These are phyloP conservation scores for Aspergillus sp. DNA, from an alignment of 2,329 filamentous ascomycete species.

Conservation along the genomic window DNA sequence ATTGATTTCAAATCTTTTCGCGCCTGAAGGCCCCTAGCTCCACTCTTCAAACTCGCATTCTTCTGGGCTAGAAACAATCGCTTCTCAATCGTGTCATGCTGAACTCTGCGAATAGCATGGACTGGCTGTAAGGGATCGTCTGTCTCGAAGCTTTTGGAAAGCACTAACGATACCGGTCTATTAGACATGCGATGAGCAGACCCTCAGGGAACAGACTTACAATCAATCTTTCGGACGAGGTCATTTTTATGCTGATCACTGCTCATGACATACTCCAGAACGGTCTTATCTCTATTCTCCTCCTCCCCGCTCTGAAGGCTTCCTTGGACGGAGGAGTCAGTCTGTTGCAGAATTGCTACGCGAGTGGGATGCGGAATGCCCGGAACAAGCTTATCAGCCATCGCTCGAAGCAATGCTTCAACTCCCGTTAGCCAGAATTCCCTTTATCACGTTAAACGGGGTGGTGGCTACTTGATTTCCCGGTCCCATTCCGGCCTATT, in stretches of 20 bases:
- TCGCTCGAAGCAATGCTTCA: conserved; percentile 67
- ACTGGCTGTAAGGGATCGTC: conserved; percentile 59
- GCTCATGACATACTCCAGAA: conserved; percentile 66
- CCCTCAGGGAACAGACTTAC: conserved; percentile 35
- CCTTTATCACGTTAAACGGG: background rate
- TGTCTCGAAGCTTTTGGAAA: conserved; percentile 61
- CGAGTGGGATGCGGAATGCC: conserved; percentile 67
- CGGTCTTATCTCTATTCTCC: conserved; percentile 41
- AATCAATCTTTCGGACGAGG: conserved; percentile 60
- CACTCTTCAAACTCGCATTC: conserved; percentile 71
- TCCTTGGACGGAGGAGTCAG: conserved; percentile 40
- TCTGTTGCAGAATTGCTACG: conserved; percentile 70
- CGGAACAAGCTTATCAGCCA: conserved; percentile 75
- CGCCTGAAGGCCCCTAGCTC: conserved; percentile 71
- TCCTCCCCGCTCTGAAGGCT: conserved; percentile 19
- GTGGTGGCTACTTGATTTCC: conserved; percentile 66
- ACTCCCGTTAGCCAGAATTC: background rate
- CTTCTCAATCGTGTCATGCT: conserved; percentile 61
- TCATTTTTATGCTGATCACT: conserved; percentile 52
- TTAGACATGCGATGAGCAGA: background rate
- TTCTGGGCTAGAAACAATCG: conserved; percentile 70
- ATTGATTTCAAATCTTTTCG: conserved; percentile 70
- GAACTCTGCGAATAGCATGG: conserved; percentile 60
- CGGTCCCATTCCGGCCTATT: conserved; percentile 76
- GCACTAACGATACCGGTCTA: conserved; percentile 35